These are phyloP conservation scores for Talaromyces piceae DNA, from an alignment of 2,329 filamentous ascomycete genomes.

Conservation along the genomic window DNA sequence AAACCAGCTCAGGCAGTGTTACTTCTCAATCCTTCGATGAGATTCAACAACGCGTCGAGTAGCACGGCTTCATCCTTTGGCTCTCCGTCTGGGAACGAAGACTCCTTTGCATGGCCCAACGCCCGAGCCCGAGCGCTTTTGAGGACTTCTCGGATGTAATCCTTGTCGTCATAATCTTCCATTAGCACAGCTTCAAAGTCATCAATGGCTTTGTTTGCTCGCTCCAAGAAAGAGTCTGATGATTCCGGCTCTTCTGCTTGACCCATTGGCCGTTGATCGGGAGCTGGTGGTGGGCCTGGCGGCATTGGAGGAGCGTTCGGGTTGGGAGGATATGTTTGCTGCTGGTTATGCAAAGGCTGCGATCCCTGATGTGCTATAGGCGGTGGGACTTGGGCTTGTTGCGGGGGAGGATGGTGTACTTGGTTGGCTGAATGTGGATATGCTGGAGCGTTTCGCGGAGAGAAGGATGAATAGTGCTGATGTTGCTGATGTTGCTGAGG, in stretches of 20 bases:
- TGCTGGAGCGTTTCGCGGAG: slow-evolving; percentile 13
- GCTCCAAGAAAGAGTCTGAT: slow-evolving; percentile 31
- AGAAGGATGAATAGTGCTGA: slow-evolving; percentile 18
- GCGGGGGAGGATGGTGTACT: slow-evolving; percentile 5
- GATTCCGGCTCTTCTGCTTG: slow-evolving; percentile 15
- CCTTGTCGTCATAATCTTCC: slow-evolving; percentile 40
- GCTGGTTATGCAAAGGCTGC: slow-evolving; percentile 5
- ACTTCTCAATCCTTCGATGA: slow-evolving; percentile 33
- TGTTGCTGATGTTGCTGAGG: slow-evolving; percentile 5
- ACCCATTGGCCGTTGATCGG: slow-evolving; percentile 11
- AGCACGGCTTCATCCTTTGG: slow-evolving; percentile 39
- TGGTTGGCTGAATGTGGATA: slow-evolving; percentile 7
- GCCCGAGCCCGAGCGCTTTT: slow-evolving; percentile 36
- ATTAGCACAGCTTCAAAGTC: slow-evolving; percentile 39
- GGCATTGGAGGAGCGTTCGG: slow-evolving; percentile 6
- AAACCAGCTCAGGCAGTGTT: not conserved
- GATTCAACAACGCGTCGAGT: slow-evolving; percentile 31
- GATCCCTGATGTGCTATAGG: slow-evolving; percentile 6
- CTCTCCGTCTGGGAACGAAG: slow-evolving; percentile 37
- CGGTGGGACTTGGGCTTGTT: slow-evolving; percentile 3
- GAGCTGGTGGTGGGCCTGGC: slow-evolving; percentile 18
- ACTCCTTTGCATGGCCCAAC: slow-evolving; percentile 32
- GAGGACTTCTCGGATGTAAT: slow-evolving; percentile 38
- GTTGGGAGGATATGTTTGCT: slow-evolving; percentile 1
- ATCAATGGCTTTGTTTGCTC: slow-evolving; percentile 38